Evolutionary conservation across 2,329 filamentous ascomycete genomes (phyloP), one percentile per base, ranked within the genome.

Genomic region (Colletotrichum shisoi): DNA sequence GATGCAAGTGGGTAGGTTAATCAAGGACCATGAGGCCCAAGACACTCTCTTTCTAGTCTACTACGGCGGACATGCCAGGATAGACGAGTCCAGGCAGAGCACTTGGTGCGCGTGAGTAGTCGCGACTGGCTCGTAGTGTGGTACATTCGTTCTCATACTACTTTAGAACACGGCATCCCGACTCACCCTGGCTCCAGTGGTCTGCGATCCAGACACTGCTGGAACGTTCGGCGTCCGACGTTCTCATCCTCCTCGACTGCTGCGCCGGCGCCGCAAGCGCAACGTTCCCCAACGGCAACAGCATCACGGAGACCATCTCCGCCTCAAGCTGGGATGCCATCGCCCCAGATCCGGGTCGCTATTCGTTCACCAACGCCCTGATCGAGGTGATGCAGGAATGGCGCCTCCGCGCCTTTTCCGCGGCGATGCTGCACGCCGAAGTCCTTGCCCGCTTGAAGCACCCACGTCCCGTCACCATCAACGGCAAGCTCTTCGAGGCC

Each of bases 291-390:
- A 86, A 80, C 19, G 85, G 85, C 19, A 82, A 81, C 69, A 87
- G 84, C 73, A 86, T 86, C 70, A 88, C 85, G 3, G 85, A 87
- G 75, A 87, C 85, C 9, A 87, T 88, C 70, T 87, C 85, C 5
- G 85, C 85, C 4, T 87, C 85, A 2, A 87, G 85, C 59, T 88
- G 85, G 85, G 85, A 88, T 66, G 84, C 85, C 49, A 87, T 86
- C 58, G 85, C 85, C 12, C 85, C 85, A 0, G 83, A 87, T 64
- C 85, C 85, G 13, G 85, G 85, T 8, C 80, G 84, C 4, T 87
- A 85, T 71, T 87, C 85, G 0, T 88, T 88, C 71, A 87, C 85
- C 3, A 85, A 84, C 60, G 83, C 84, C 24, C 77, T 88, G 15
- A 87, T 87, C 49, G 85, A 87, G 68, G 85, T 87, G 0, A 76